Evolutionary conservation across 1,284 basidiomycete genomes (phyloP), one percentile per base, ranked within the genome.

Genomic region (Sporisorium sorghi): DNA sequence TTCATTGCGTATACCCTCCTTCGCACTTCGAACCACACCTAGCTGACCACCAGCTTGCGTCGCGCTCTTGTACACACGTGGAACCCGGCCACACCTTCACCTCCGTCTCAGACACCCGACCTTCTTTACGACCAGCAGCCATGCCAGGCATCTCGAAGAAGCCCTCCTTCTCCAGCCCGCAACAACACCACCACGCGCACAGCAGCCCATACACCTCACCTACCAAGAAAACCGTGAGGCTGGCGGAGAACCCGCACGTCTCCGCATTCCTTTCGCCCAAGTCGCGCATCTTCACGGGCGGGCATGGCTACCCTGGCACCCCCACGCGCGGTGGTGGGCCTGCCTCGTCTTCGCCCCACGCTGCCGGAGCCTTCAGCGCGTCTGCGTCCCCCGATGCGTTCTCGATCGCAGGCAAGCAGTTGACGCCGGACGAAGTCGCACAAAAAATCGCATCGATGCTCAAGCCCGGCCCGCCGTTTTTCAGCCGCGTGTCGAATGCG

Each of bases 391-490:
- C 48, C 4, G 54, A 58, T 9, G 58, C 62, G 2, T 61, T 68
- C 33, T 64, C 65, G 11, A 58, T 73, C 26, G 30, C 60, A 7
- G 71, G 71, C 32, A 70, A 64, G 46, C 70, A 76, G 48, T 46
- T 78, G 19, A 67, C 73, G 3, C 76, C 76, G 1, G 73, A 76
- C 14, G 73, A 78, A 50, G 67, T 78, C 5, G 77, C 76, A 1
- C 61, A 72, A 24, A 80, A 81, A 74, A 70, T 81, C 56, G 79
- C 79, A 10, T 68, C 64, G 14, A 72, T 81, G 65, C 74, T 81
- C 55, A 67, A 71, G 23, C 79, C 79, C 1, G 79, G 79, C 30
- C 78, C 78, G 12, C 79, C 79, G 2, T 81, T 81, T 55, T 81
- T 77, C 58, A 65, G 57, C n/a, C 64, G 62, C n/a, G 72, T 78